Percentiles rank a stretch among this genome's conserved stretches.
Evolutionary conservation across 805 yeast genomes (phyloP).

Genomic region (Hanseniaspora lachancei): DNA sequence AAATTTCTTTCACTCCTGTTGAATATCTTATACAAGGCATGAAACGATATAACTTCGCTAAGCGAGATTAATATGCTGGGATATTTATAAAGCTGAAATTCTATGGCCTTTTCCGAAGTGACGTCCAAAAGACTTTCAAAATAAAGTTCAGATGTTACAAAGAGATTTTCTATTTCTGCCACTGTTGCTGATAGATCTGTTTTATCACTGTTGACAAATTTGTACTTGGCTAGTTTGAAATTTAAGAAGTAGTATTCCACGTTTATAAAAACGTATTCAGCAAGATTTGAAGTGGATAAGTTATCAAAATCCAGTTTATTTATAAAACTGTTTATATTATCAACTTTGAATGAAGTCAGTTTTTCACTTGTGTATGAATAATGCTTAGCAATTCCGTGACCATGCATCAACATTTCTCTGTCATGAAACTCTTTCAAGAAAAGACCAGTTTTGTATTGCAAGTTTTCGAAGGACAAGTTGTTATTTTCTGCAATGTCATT

Average conservation of each 20-base stretch:
- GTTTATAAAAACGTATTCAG: background rate
- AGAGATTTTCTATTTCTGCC: background rate
- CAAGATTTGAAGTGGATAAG: background rate
- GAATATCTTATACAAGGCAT: conserved; percentile 20
- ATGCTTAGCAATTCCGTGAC: conserved; percentile 2
- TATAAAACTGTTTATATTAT: background rate
- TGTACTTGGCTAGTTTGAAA: background rate
- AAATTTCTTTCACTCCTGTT: conserved; percentile 16
- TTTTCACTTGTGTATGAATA: background rate
- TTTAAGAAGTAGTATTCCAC: conserved; percentile 6
- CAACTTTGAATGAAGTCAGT: background rate
- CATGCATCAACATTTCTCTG: conserved; percentile 9
- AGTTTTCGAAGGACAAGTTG: background rate
- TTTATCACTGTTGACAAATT: conserved; percentile 8
- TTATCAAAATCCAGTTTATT: background rate
- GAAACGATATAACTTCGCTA: conserved; percentile 20
- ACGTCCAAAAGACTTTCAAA: background rate
- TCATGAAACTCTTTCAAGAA: conserved; percentile 10
- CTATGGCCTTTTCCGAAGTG: background rate
- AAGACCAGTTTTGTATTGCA: conserved; percentile 6
- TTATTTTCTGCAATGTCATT: background rate
- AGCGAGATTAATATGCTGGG: conserved; percentile 20
- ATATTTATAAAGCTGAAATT: conserved; percentile 18
- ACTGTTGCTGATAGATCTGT: background rate
- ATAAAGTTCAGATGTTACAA: background rate